These are phyloP conservation scores for Cercospora sesami DNA, from an alignment of 2,329 filamentous ascomycete genomes.

Conservation along the genomic window DNA sequence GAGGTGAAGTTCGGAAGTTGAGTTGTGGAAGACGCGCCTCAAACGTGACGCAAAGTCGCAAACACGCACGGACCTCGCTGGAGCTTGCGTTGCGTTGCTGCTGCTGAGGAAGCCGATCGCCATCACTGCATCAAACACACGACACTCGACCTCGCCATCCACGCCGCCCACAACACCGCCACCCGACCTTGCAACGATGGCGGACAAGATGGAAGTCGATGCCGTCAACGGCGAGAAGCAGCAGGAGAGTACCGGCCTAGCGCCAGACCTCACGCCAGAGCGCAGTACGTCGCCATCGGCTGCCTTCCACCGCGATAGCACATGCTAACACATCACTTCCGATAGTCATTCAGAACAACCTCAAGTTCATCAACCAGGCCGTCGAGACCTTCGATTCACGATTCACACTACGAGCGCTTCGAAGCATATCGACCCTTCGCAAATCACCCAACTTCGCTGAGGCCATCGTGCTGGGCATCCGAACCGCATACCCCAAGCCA, in stretches of 20 bases:
- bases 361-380: conserved; percentile 84
- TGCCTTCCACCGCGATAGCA: conserved; percentile 17
- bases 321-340: not conserved
- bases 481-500: conserved; percentile 38
- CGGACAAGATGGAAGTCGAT: conserved; percentile 52
- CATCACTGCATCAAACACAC: conserved; percentile 8
- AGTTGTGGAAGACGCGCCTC: not conserved
- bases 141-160: conserved; percentile 12
- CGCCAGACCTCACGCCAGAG: conserved; percentile 36
- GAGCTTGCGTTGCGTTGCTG: conserved; percentile 9
- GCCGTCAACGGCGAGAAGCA: conserved; percentile 43
- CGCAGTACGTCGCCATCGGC: conserved; percentile 34
- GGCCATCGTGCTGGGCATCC: conserved; percentile 37
- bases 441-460: conserved; percentile 61
- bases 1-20: conserved; percentile 2
- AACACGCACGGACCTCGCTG: conserved; percentile 6
- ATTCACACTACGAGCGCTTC: conserved; percentile 89
- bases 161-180: conserved; percentile 11
- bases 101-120: conserved; percentile 3
- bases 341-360: conserved; percentile 92
- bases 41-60: conserved; percentile 7
- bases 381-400: conserved; percentile 91
- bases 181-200: conserved; percentile 41
- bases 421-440: conserved; percentile 92
- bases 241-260: conserved; percentile 44